Percentiles rank a stretch among this genome's conserved stretches.
Conservation (phyloP, 805 yeast species). For the Suhomyces pyralidae region DNA sequence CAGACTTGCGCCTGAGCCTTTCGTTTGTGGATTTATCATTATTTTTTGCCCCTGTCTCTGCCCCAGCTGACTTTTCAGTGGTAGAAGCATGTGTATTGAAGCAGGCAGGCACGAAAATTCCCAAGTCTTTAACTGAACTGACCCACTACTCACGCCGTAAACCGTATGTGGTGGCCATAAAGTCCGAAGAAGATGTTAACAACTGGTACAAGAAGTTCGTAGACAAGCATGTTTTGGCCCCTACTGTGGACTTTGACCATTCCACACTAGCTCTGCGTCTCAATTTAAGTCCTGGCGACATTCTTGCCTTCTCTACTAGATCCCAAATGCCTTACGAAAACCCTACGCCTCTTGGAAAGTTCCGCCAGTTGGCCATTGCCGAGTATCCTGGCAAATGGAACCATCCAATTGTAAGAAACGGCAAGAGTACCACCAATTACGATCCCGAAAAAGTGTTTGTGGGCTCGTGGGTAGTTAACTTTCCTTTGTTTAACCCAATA, state of each 20-base stretch:
- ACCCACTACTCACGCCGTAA: conserved; percentile 51
- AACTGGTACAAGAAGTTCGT: conserved; percentile 45
- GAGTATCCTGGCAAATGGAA: conserved; percentile 51
- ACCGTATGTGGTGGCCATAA: conserved; percentile 57
- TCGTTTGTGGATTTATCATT: conserved; percentile 48
- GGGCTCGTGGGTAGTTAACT: conserved; percentile 84
- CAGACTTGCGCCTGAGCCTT: conserved; percentile 72
- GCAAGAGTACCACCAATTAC: conserved; percentile 14
- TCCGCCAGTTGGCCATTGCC: conserved; percentile 70
- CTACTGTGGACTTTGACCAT: conserved; percentile 14
- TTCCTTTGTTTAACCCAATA: conserved; percentile 84
- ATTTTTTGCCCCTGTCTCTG: conserved; percentile 29
- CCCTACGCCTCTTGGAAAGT: conserved; percentile 90
- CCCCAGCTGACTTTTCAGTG: conserved; percentile 53
- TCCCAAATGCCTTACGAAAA: conserved; percentile 72
- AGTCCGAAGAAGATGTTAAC: conserved; percentile 32
- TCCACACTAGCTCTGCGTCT: conserved; percentile 23
- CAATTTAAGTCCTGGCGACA: conserved; percentile 60
- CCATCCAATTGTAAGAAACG: conserved; percentile 29
- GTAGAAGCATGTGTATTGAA: conserved; percentile 71
- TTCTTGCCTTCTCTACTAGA: conserved; percentile 78
- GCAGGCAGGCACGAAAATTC: conserved; percentile 38
- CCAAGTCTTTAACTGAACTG: conserved; percentile 38
- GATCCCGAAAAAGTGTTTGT: conserved; percentile 43
- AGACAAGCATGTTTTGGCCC: conserved; percentile 23